Percentiles rank a stretch among this genome's conserved stretches.
Conservation (phyloP, 495 filamentous ascomycete species). For the Daldinia concentrica region DNA sequence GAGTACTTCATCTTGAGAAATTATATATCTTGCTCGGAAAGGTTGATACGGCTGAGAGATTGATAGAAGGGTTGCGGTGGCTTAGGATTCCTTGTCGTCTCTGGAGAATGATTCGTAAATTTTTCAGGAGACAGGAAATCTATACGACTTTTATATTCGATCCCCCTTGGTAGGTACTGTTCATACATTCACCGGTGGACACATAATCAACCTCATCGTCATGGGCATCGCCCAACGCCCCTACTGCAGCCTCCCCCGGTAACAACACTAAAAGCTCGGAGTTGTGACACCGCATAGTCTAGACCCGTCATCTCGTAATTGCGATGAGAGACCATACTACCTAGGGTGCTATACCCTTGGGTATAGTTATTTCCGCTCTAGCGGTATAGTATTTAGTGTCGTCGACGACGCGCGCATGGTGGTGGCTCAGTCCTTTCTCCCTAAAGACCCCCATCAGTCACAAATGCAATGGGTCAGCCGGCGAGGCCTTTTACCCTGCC, state of each 20-base stretch:
- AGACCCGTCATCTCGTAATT: background rate
- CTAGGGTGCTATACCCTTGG: background rate
- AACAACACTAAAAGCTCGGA: conserved; percentile 17
- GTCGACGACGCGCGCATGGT: conserved; percentile 1
- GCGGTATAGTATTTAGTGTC: background rate
- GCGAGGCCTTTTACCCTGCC: conserved; percentile 13
- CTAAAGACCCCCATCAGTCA: conserved; percentile 13
- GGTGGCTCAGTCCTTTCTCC: background rate
- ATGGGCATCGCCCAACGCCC: background rate
- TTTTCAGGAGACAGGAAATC: background rate
- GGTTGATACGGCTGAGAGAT: background rate
- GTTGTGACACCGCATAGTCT: conserved; percentile 6
- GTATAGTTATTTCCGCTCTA: background rate
- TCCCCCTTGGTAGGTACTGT: background rate
- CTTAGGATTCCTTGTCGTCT: conserved; percentile 11
- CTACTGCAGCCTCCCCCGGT: conserved; percentile 9
- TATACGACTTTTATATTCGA: conserved; percentile 25
- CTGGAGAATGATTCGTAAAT: background rate
- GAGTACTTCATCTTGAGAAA: conserved; percentile 36
- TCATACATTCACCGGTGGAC: background rate
- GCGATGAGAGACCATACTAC: background rate
- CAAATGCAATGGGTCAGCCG: conserved; percentile 20
- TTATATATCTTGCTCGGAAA: background rate
- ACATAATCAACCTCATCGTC: conserved; percentile 23
- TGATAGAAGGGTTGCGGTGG: conserved; percentile 1